These are phyloP conservation scores for Cryptosporidium muris DNA, from an alignment of 169 alveolate species.

Conservation along the genomic window DNA sequence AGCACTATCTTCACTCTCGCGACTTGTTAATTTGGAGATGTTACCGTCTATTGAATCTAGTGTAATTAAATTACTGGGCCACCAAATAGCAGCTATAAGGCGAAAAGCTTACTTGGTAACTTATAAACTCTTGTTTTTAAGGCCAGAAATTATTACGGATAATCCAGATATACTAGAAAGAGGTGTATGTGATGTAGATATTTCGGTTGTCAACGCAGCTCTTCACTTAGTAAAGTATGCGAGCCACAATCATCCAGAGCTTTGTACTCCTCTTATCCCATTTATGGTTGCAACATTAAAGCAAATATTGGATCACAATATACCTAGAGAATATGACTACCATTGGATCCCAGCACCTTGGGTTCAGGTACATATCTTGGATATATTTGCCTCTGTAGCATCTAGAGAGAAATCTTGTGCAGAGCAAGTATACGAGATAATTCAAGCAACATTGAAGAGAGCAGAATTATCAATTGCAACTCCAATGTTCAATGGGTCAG, in stretches of 20 bases:
- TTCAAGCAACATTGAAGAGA: constrained; percentile 84
- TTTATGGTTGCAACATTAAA: constrained; percentile 88
- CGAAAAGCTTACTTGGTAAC: constrained; percentile 90
- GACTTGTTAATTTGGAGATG: constrained; percentile 86
- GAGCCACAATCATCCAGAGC: constrained; percentile 59
- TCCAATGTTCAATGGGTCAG: constrained; percentile 35
- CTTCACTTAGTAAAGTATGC: constrained; percentile 81
- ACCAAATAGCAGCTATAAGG: constrained; percentile 87
- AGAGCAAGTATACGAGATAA: constrained; percentile 89
- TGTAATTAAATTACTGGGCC: constrained; percentile 83
- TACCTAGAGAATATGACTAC: constrained; percentile 93
- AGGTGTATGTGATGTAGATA: constrained; percentile 92
- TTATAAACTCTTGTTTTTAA: constrained; percentile 76
- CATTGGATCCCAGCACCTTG: constrained; percentile 97
- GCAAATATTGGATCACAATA: constrained; percentile 90
- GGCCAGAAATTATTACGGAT: constrained; percentile 77
- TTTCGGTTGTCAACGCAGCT: constrained; percentile 91
- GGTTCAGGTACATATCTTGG: constrained; percentile 88
- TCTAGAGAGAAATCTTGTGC: constrained; percentile 85
- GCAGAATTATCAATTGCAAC: constrained; percentile 82
- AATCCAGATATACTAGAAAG: constrained; percentile 81
- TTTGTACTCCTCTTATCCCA: constrained; percentile 77
- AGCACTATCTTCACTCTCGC: constrained; percentile 87
- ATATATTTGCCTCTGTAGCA: constrained; percentile 75
- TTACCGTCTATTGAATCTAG: constrained; percentile 87